Evolutionary conservation across 2,329 filamentous ascomycete species (phyloP).

Genomic region (Colletotrichum musicola): DNA sequence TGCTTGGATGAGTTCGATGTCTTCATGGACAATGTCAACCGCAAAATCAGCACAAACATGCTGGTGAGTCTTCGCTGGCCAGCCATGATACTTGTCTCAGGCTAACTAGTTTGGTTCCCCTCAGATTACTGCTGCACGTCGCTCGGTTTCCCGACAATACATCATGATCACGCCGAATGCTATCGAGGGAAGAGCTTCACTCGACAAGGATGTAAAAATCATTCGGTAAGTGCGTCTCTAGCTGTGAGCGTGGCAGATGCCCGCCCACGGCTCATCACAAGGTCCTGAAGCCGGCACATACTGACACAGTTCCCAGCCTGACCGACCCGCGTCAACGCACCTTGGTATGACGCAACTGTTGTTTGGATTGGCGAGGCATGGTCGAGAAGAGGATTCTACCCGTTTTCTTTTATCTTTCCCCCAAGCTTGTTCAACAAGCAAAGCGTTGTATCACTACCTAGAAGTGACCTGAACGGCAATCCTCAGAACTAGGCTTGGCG

Average conservation of each 20-base stretch:
- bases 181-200: constrained; percentile 70
- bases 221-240: constrained; percentile 68
- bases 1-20: constrained; percentile 99
- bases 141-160: constrained; percentile 91
- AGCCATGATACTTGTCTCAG: constrained; percentile 50
- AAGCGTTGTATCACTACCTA: no score
- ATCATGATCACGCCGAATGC: constrained; percentile 96
- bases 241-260: no score
- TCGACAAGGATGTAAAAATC: constrained; percentile 80
- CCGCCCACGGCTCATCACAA: background rate
- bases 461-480: no score
- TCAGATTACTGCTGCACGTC: constrained; percentile 84
- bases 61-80: constrained; percentile 67
- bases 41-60: constrained; percentile 92
- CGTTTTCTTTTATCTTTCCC: no score
- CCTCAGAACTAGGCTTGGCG: no score
- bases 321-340: constrained; percentile 70
- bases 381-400: no score
- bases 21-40: constrained; percentile 98
- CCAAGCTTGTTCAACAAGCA: no score
- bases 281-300: constrained; percentile 2
- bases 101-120: background rate
- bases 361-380: no score
- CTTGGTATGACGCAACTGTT: constrained; percentile 46
- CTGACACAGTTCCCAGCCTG: constrained; percentile 57